Percentiles rank a stretch among this genome's conserved stretches.
Evolutionary conservation across 371 early-diverging fungal genomes (phyloP).

Genomic region (Funneliformis caledonium): DNA sequence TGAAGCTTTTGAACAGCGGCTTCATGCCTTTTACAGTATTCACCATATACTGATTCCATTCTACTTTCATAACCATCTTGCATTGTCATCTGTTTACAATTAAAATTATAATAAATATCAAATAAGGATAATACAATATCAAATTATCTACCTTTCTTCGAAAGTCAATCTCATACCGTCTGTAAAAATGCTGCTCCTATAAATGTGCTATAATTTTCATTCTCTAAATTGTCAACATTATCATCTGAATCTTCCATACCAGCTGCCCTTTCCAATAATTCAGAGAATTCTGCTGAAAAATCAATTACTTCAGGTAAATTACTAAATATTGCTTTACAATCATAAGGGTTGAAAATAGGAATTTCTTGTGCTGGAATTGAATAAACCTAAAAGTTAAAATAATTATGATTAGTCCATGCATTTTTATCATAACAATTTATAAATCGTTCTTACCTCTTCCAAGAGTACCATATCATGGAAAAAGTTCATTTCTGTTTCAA

Average conservation of each 20-base stretch:
- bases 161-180: constrained; percentile 47
- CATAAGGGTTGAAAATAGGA: constrained; percentile 53
- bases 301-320: constrained; percentile 64
- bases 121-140: not conserved
- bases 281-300: constrained; percentile 55
- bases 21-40: constrained; percentile 80
- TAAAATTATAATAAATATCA: not conserved
- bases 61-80: not conserved
- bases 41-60: constrained; percentile 66
- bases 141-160: not conserved
- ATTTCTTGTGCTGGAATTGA: constrained; percentile 55
- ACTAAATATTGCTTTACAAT: constrained; percentile 66
- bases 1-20: constrained; percentile 62
- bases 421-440: not conserved
- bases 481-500: constrained; percentile 71
- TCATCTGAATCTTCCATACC: constrained; percentile 42
- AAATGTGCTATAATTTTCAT: constrained; percentile 45
- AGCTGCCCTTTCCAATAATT: constrained; percentile 53
- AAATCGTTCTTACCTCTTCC: constrained; percentile 54
- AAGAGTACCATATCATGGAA: constrained; percentile 69
- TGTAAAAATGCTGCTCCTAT: constrained; percentile 64
- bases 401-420: not conserved
- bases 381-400: constrained; percentile 50
- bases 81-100: constrained; percentile 16
- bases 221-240: constrained; percentile 41